A percentile compares a stretch with the other conserved stretches of the same genome.
Evolutionary conservation across 306 rosid species (phyloP).

Genomic region (Cucurbita moschata): DNA sequence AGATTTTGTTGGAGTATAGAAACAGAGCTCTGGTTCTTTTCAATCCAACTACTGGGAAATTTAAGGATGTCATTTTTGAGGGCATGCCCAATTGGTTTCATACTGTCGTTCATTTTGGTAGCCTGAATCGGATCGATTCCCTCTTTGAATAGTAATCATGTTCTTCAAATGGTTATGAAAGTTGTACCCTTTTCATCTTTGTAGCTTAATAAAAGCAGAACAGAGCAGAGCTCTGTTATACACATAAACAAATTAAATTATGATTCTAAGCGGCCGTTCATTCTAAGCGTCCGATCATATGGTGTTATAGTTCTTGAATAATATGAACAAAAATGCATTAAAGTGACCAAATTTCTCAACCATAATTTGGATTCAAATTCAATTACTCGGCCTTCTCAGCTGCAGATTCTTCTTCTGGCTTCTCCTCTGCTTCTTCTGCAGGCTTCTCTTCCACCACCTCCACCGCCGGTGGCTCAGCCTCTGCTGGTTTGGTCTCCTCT

Average conservation of each 20-base stretch:
- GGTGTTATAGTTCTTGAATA: too few relatives aligned
- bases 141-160: background rate
- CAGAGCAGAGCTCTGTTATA: too few relatives aligned
- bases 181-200: too few relatives aligned
- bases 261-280: too few relatives aligned
- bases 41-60: slow-evolving; percentile 14
- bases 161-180: too few relatives aligned
- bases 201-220: background rate
- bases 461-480: slow-evolving; percentile 7
- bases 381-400: slow-evolving; percentile 20
- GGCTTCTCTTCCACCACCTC: slow-evolving; percentile 24
- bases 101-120: slow-evolving; percentile 28
- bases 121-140: slow-evolving; percentile 14
- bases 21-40: slow-evolving; percentile 24
- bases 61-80: slow-evolving; percentile 15
- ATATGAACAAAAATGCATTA: too few relatives aligned
- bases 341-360: background rate
- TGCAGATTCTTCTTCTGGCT: slow-evolving; percentile 12
- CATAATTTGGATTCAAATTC: background rate
- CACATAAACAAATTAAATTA: too few relatives aligned
- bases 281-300: too few relatives aligned
- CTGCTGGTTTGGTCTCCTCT: slow-evolving; percentile 9
- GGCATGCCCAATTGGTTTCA: slow-evolving; percentile 39
- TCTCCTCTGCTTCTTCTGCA: slow-evolving; percentile 21
- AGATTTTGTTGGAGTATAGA: slow-evolving; percentile 27